phyloP scores from a whole-genome alignment of 805 yeast species.

The Aciculoconidium aculeatum region DNA sequence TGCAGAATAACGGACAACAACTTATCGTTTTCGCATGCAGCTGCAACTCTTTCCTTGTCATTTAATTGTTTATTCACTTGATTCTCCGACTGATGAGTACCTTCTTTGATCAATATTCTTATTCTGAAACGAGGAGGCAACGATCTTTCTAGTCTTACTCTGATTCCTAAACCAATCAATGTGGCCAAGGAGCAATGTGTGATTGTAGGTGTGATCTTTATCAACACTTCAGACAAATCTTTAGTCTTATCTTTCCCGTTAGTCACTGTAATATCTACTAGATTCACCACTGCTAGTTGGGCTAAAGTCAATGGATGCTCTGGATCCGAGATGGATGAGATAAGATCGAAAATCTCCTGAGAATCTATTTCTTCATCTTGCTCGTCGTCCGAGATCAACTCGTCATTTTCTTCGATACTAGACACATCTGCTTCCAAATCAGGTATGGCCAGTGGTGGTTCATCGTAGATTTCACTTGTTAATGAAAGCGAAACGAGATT shows the following conservation, averaged over 20 bases:
- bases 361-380: constrained; percentile 67
- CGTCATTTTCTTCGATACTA: constrained; percentile 9
- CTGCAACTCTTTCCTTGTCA: constrained; percentile 96
- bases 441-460: constrained; percentile 15
- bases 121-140: constrained; percentile 81
- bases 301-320: constrained; percentile 96
- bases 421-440: constrained; percentile 21
- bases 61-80: constrained; percentile 96
- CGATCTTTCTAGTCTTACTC: constrained; percentile 86
- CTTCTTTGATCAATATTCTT: constrained; percentile 75
- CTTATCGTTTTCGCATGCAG: constrained; percentile 97
- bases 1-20: constrained; percentile 82
- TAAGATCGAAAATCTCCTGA: constrained; percentile 85
- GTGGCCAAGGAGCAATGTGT: constrained; percentile 98
- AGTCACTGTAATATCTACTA: constrained; percentile 68
- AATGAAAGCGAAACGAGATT: constrained; percentile 31
- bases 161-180: constrained; percentile 86
- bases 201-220: constrained; percentile 92
- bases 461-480: constrained; percentile 2
- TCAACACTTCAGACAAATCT: constrained; percentile 67
- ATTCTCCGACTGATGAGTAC: constrained; percentile 90
- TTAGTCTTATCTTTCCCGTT: constrained; percentile 40
- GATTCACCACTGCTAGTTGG: constrained; percentile 87
- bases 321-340: constrained; percentile 87
- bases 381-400: constrained; percentile 24